Evolutionary conservation across 2,329 filamentous ascomycete genomes (phyloP).

Genomic region (Trichothecium roseum): DNA sequence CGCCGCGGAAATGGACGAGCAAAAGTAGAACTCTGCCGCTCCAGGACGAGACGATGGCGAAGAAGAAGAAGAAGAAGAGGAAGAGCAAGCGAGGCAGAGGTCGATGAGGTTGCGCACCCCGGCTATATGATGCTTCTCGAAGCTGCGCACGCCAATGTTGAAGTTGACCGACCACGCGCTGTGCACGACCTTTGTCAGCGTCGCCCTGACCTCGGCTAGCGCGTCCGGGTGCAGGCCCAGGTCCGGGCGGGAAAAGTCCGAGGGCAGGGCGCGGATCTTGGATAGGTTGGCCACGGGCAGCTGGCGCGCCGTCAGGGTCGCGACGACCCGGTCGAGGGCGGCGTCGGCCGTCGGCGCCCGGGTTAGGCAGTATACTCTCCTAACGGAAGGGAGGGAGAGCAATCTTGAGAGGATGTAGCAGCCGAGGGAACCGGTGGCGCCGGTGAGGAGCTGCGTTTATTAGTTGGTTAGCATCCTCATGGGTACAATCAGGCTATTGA

Average conservation of each 20-base stretch:
- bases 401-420: constrained; percentile 48
- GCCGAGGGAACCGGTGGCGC: constrained; percentile 52
- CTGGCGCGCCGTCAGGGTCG: neutral
- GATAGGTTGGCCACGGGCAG: constrained; percentile 11
- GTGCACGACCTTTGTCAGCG: constrained; percentile 35
- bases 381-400: constrained; percentile 41
- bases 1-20: constrained; percentile 35
- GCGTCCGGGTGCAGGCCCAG: constrained; percentile 13
- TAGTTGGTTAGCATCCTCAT: no score
- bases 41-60: no score
- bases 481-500: no score
- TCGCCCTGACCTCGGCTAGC: constrained; percentile 15
- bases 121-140: constrained; percentile 35
- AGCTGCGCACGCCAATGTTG: constrained; percentile 37
- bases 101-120: constrained; percentile 33
- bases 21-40: constrained; percentile 32
- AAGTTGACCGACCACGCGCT: constrained; percentile 47
- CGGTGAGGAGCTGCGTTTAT: constrained; percentile 51
- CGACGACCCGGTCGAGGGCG: constrained; percentile 11
- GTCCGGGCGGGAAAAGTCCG: constrained; percentile 9
- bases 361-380: constrained; percentile 38
- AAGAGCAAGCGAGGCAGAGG: constrained; percentile 17
- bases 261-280: constrained; percentile 11
- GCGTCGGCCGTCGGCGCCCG: constrained; percentile 23
- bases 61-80: no score